A percentile compares a stretch with the other conserved stretches of the same genome.
These are phyloP conservation scores for Plenodomus lindquistii DNA, from an alignment of 2,329 filamentous ascomycete genomes.

Conservation along the genomic window DNA sequence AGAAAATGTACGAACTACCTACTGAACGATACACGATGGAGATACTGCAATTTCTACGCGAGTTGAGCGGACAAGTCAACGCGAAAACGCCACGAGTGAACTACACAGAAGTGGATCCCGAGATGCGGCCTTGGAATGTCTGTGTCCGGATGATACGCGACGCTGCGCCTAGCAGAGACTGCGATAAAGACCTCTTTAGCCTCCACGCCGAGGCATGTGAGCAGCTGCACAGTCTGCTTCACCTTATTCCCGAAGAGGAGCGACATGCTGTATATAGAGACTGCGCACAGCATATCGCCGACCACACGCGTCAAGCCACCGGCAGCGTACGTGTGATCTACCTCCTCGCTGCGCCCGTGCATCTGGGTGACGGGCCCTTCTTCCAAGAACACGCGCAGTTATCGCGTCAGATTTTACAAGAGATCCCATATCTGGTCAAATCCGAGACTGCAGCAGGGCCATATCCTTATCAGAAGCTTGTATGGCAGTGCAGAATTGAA, in stretches of 20 bases:
- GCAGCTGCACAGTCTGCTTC: conserved; percentile 65
- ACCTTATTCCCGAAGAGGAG: conserved; percentile 60
- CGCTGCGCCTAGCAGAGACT: conserved; percentile 61
- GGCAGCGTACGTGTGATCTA: conserved; percentile 70
- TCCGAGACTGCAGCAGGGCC: conserved; percentile 18
- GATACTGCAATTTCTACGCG: conserved; percentile 36
- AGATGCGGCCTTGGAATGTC: conserved; percentile 55
- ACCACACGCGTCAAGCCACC: conserved; percentile 65
- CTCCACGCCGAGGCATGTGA: conserved; percentile 66
- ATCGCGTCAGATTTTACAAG: conserved; percentile 41
- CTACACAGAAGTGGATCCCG: conserved; percentile 14
- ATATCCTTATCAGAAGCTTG: conserved; percentile 15
- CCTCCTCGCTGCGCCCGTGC: conserved; percentile 29
- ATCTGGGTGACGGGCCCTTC: conserved; percentile 21
- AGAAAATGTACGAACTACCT: conserved; percentile 63
- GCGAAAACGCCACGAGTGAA: conserved; percentile 12
- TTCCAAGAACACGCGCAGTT: conserved; percentile 32
- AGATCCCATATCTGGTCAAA: conserved; percentile 43
- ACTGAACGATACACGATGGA: conserved; percentile 36
- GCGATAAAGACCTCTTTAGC: conserved; percentile 61
- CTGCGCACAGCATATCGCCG: conserved; percentile 70
- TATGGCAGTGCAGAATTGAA: conserved; percentile 51
- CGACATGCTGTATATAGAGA: conserved; percentile 66
- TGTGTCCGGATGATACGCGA: conserved; percentile 73
- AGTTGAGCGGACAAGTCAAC: conserved; percentile 27